phyloP scores from a whole-genome alignment of 2,329 filamentous ascomycete species.

The Arthrinium phaeospermum region DNA sequence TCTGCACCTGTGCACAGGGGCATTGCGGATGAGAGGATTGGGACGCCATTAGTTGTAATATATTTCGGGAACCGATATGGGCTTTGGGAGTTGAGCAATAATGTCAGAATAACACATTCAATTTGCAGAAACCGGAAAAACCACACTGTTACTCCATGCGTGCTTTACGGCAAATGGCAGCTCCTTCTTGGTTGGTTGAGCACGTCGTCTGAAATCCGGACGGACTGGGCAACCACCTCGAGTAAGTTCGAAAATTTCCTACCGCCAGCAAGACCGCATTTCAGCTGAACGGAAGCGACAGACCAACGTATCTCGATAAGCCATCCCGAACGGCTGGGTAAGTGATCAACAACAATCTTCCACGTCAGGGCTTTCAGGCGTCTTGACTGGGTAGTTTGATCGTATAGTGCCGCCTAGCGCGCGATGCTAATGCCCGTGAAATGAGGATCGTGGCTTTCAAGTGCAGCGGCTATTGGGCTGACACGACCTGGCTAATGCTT shows the following conservation, averaged over 20 bases:
- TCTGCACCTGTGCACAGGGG: not conserved
- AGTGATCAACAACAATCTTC: not conserved
- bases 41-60: not conserved
- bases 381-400: not conserved
- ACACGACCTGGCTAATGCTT: not conserved
- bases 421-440: slow-evolving; percentile 1
- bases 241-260: not conserved
- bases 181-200: not conserved
- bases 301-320: not conserved
- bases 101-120: no score
- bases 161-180: not conserved
- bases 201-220: not conserved
- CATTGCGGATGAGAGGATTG: not conserved
- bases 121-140: not conserved
- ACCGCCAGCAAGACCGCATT: not conserved
- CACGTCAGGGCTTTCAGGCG: not conserved
- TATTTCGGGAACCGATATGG: not conserved
- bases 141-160: not conserved
- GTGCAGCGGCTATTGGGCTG: not conserved
- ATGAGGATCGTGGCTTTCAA: not conserved
- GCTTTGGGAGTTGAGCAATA: not conserved
- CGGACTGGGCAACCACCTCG: not conserved
- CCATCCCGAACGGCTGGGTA: not conserved
- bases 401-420: not conserved
- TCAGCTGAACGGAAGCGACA: slow-evolving; percentile 1